These are phyloP conservation scores for Pyrus hybrid DNA, from an alignment of 331 rosid species.

Conservation along the genomic window DNA sequence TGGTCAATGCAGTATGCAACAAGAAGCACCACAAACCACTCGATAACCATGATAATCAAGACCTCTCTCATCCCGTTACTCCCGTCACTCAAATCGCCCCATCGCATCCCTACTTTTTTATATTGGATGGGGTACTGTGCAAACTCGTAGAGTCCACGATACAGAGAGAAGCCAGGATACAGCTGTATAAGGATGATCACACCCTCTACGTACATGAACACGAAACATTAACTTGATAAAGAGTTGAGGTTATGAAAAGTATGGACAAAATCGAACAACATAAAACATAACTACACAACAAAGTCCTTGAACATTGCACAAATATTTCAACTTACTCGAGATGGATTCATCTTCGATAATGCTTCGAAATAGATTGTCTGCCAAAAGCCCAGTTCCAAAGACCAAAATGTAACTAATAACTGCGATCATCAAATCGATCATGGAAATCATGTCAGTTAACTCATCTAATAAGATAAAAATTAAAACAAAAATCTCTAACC, in stretches of 20 bases:
- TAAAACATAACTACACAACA: background rate
- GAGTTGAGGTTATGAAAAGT: too few species aligned
- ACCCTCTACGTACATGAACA: slow-evolving; percentile 22
- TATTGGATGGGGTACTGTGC: slow-evolving; percentile 25
- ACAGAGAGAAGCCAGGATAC: slow-evolving; percentile 65
- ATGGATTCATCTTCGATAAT: slow-evolving; percentile 52
- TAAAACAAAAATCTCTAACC: background rate
- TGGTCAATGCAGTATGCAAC: slow-evolving; percentile 47
- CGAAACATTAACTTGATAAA: background rate
- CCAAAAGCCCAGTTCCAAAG: slow-evolving; percentile 66
- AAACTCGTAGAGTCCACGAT: slow-evolving; percentile 60
- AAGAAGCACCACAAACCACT: slow-evolving; percentile 52
- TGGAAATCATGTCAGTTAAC: background rate
- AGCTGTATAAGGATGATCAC: slow-evolving; percentile 48
- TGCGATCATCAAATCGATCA: slow-evolving; percentile 20
- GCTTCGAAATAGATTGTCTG: slow-evolving; percentile 48
- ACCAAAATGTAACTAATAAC: slow-evolving; percentile 44
- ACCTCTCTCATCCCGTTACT: slow-evolving; percentile 53
- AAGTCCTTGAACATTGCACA: slow-evolving; percentile 13
- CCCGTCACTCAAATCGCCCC: slow-evolving; percentile 43
- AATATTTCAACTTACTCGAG: slow-evolving; percentile 54
- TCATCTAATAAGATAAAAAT: background rate
- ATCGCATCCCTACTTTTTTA: slow-evolving; percentile 39
- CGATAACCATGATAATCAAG: slow-evolving; percentile 49
- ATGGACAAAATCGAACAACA: background rate